phyloP scores from a whole-genome alignment of 2,329 filamentous ascomycete species.

The Exophiala bonariae region DNA sequence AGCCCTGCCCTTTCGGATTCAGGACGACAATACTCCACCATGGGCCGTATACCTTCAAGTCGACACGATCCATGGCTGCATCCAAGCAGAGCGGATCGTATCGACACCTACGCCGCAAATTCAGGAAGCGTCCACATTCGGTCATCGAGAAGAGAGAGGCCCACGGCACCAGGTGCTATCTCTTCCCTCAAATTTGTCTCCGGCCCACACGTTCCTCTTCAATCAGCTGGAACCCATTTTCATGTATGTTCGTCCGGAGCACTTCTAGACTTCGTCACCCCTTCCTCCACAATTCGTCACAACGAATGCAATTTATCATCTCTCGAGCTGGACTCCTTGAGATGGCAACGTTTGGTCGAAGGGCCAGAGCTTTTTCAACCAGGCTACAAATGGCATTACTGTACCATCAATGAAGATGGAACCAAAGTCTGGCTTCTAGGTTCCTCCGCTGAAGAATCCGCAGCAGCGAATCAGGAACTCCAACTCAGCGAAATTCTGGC shows the following conservation, averaged over 20 bases:
- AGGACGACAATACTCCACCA: conserved; percentile 20
- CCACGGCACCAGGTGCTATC: conserved; percentile 77
- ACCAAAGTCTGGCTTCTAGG: conserved; percentile 98
- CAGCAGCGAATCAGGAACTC: conserved; percentile 76
- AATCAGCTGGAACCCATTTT: conserved; percentile 90
- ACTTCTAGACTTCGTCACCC: conserved; percentile 90
- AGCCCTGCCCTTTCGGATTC: conserved; percentile 70
- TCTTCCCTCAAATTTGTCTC: conserved; percentile 88
- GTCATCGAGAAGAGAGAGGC: conserved; percentile 50
- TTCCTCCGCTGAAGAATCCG: conserved; percentile 75
- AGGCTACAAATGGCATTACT: conserved; percentile 98
- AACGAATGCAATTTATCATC: conserved; percentile 89
- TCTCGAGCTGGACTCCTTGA: conserved; percentile 78
- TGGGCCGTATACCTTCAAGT: conserved; percentile 23
- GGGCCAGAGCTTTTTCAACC: conserved; percentile 89
- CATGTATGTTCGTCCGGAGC: conserved; percentile 93
- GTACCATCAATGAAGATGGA: conserved; percentile 90
- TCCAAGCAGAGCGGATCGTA: conserved; percentile 36
- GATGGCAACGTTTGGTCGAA: conserved; percentile 94
- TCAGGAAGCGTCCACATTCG: conserved; percentile 62
- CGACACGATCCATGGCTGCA: conserved; percentile 40
- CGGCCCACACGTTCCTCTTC: conserved; percentile 80
- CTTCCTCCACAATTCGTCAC: conserved; percentile 79
- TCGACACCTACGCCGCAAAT: conserved; percentile 69
- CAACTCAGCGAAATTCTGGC: conserved; percentile 93